These are phyloP conservation scores for Skeletonema marinoi DNA, from an alignment of 108 stramenopile genomes.

Conservation along the genomic window DNA sequence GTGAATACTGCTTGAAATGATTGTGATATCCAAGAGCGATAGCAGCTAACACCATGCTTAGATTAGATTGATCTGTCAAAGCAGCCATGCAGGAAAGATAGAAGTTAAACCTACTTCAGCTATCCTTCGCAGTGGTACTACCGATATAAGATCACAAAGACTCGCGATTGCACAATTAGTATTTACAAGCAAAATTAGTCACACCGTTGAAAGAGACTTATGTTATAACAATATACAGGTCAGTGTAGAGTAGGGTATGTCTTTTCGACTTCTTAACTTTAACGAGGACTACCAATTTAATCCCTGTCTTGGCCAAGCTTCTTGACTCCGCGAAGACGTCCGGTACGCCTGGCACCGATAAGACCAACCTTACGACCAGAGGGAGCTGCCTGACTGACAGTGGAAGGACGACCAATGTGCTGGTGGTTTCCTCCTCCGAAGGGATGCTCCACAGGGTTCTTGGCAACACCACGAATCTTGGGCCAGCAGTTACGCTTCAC, in stretches of 20 bases:
- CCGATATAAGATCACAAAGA: too few relatives aligned
- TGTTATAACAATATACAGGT: background rate
- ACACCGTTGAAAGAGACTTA: background rate
- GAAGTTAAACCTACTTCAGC: too few relatives aligned
- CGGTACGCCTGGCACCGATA: slow-evolving; percentile 98
- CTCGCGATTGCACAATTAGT: too few relatives aligned
- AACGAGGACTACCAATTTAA: slow-evolving; percentile 44
- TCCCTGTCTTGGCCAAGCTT: slow-evolving; percentile 94
- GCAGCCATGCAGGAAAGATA: too few relatives aligned
- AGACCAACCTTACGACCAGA: slow-evolving; percentile 99
- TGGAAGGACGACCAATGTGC: slow-evolving; percentile 99
- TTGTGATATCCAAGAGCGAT: background rate
- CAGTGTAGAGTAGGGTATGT: background rate
- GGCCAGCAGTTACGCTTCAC: slow-evolving; percentile 99
- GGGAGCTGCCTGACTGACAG: slow-evolving; percentile 84
- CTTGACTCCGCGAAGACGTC: slow-evolving; percentile 98
- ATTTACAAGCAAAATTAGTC: too few relatives aligned
- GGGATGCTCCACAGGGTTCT: slow-evolving; percentile 99
- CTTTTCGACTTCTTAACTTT: slow-evolving; percentile 10
- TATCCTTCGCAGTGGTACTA: too few relatives aligned
- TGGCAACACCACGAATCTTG: slow-evolving; percentile 99
- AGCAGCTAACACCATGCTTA: background rate
- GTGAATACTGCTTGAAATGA: background rate
- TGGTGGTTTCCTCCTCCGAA: slow-evolving; percentile 99
- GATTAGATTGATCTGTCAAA: background rate